A percentile compares a stretch with the other conserved stretches of the same genome.
Conservation (phyloP, 2,329 filamentous ascomycete genomes). For the Aspergillus jensenii region DNA sequence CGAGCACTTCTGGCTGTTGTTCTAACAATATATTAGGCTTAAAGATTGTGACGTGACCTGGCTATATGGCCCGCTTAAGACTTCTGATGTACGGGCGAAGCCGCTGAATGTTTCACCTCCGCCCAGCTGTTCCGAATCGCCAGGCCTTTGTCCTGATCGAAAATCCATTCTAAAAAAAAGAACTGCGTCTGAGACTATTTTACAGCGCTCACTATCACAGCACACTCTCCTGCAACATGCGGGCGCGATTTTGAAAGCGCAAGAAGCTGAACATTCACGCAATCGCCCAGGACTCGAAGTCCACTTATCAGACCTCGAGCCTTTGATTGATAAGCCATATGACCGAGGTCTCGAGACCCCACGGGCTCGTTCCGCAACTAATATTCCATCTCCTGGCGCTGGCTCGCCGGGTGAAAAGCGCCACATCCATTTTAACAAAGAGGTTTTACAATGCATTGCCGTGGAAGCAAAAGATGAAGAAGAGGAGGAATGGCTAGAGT, state of each 20-base stretch:
- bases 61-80: conserved; percentile 91
- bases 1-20: background rate
- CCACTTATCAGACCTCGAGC: conserved; percentile 58
- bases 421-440: conserved; percentile 95
- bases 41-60: conserved; percentile 98
- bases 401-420: conserved; percentile 66
- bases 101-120: conserved; percentile 50
- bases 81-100: conserved; percentile 59
- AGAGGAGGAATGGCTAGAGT: conserved; percentile 38
- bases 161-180: conserved; percentile 96
- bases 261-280: conserved; percentile 61
- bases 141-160: conserved; percentile 68
- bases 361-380: conserved; percentile 59
- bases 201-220: conserved; percentile 82
- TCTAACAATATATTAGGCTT: conserved; percentile 58
- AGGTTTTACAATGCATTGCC: conserved; percentile 93
- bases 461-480: conserved; percentile 75
- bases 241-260: conserved; percentile 79
- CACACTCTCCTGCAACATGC: conserved; percentile 89
- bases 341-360: conserved; percentile 10
- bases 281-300: conserved; percentile 59
- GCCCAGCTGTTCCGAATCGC: conserved; percentile 58
- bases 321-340: conserved; percentile 50
- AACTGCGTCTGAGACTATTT: conserved; percentile 92
- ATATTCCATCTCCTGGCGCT: conserved; percentile 68